Percentiles rank a stretch among this genome's conserved stretches.
Evolutionary conservation across 1,139 yeast species (phyloP).

Genomic region (Pichia sp.): DNA sequence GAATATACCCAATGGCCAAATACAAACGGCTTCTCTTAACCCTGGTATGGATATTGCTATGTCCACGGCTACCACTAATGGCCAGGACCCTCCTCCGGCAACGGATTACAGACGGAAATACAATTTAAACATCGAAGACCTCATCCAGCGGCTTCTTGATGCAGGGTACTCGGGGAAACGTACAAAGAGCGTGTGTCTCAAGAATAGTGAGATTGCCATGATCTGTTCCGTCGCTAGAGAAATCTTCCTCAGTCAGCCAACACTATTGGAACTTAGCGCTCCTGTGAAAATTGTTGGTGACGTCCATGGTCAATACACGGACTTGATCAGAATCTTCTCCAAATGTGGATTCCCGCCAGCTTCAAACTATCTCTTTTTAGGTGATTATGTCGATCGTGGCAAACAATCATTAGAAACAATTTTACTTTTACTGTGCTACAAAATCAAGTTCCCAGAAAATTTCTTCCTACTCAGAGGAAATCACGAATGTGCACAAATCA

Average conservation of each 20-base stretch:
- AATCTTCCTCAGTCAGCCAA: conserved; percentile 81
- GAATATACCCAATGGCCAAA: no score
- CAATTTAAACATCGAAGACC: conserved; percentile 73
- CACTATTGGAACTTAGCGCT: conserved; percentile 80
- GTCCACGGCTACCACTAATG: background rate
- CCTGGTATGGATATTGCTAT: no score
- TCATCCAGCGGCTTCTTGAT: conserved; percentile 48
- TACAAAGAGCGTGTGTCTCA: conserved; percentile 81
- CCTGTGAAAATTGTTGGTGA: conserved; percentile 98
- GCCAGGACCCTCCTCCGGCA: background rate
- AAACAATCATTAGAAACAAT: conserved; percentile 92
- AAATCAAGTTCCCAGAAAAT: conserved; percentile 94
- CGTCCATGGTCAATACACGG: conserved; percentile 95
- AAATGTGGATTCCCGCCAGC: conserved; percentile 99
- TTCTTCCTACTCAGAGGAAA: conserved; percentile 89
- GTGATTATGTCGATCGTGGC: conserved; percentile 97
- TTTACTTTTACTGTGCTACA: conserved; percentile 74
- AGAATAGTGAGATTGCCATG: conserved; percentile 77
- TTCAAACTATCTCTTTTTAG: conserved; percentile 82
- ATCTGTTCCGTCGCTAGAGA: conserved; percentile 86
- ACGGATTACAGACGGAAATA: conserved; percentile 23
- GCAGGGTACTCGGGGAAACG: conserved; percentile 95
- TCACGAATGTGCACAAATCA: conserved; percentile 95
- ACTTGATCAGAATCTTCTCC: conserved; percentile 81
- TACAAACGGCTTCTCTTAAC: no score